A percentile compares a stretch with the other conserved stretches of the same genome.
These are phyloP conservation scores for Paraleonurus japonicus DNA, from an alignment of 257 asterid genomes.

Conservation along the genomic window DNA sequence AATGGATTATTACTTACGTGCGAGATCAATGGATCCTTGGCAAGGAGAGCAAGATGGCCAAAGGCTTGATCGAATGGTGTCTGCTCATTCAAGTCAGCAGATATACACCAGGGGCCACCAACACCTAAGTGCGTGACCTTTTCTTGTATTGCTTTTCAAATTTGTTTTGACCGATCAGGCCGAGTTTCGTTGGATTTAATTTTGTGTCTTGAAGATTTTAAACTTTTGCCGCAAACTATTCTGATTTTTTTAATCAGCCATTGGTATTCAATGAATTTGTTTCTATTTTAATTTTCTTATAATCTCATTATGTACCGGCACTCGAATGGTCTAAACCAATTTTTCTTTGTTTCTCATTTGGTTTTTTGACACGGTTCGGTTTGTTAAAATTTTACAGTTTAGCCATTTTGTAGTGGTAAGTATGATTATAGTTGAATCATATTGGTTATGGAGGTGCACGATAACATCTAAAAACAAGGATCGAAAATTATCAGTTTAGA, in stretches of 20 bases:
- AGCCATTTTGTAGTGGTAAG: no score
- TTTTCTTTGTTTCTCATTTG: not conserved
- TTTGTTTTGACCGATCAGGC: conserved; percentile 10
- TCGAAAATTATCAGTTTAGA: no score
- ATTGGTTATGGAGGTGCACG: no score
- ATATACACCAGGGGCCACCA: conserved; percentile 88
- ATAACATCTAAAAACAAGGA: no score
- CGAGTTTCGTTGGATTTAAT: conserved; percentile 6
- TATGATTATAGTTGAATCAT: no score
- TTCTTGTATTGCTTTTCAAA: conserved; percentile 6
- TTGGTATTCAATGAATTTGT: no score
- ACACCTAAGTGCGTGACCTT: conserved; percentile 46
- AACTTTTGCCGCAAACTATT: not conserved
- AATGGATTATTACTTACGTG: not conserved
- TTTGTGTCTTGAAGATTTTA: conserved; percentile 9
- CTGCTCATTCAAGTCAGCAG: conserved; percentile 88
- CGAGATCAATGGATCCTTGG: conserved; percentile 88
- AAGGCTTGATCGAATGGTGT: conserved; percentile 74
- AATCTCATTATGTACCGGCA: no score
- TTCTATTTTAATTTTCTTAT: no score
- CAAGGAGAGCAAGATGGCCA: conserved; percentile 82
- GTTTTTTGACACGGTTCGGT: no score
- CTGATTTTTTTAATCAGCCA: not conserved
- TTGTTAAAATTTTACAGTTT: no score
- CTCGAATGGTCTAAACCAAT: no score